phyloP scores from a whole-genome alignment of 106 monocot genomes.

The Acanthochlamys bracteata region DNA sequence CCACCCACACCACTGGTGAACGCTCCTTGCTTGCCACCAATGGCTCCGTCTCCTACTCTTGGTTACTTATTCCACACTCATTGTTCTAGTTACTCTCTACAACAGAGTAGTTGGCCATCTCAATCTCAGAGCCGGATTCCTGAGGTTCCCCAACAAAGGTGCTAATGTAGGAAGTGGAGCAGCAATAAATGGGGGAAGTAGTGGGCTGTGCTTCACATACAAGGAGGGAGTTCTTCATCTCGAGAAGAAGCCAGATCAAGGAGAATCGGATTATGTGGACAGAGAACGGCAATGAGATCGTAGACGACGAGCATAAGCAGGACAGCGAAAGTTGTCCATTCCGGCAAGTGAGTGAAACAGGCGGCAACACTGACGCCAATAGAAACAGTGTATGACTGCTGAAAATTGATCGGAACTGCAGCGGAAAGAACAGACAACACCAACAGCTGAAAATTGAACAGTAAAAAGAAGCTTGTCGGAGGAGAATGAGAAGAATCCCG shows the following conservation, averaged over 20 bases:
- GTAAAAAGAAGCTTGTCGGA: slow-evolving; percentile 38
- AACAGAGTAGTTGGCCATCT: neutral
- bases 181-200: neutral
- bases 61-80: neutral
- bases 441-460: slow-evolving; percentile 71
- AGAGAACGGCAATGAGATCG: slow-evolving; percentile 80
- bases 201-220: slow-evolving; percentile 82
- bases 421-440: slow-evolving; percentile 47
- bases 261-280: slow-evolving; percentile 75
- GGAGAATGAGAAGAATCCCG: slow-evolving; percentile 43
- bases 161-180: neutral
- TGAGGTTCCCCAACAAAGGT: slow-evolving; percentile 8
- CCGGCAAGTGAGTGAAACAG: slow-evolving; percentile 79
- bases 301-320: slow-evolving; percentile 74
- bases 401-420: slow-evolving; percentile 51
- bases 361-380: slow-evolving; percentile 78
- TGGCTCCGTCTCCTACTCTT: slow-evolving; percentile 30
- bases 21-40: neutral
- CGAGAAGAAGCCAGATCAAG: slow-evolving; percentile 72
- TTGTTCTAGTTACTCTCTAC: slow-evolving; percentile 26
- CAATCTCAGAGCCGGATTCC: slow-evolving; percentile 4
- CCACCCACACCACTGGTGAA: slow-evolving; percentile 4
- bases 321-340: slow-evolving; percentile 90
- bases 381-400: slow-evolving; percentile 71
- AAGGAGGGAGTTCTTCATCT: slow-evolving; percentile 85